These are phyloP conservation scores for Linum tenue DNA, from an alignment of 345 rosid genomes.

Conservation along the genomic window DNA sequence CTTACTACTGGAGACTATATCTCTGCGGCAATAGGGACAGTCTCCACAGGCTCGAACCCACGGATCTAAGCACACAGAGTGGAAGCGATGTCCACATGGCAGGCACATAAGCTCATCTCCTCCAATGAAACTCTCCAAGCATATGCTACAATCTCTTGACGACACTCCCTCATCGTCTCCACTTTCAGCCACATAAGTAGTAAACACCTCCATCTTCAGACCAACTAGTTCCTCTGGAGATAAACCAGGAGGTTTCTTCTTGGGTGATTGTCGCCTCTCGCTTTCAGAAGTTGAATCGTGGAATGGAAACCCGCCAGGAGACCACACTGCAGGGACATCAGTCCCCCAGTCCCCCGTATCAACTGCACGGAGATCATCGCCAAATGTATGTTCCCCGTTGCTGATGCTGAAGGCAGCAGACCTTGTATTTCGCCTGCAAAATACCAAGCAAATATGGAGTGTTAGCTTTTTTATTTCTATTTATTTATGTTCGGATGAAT, in stretches of 20 bases:
- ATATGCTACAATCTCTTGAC: conserved; percentile 52
- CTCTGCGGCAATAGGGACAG: conserved; percentile 85
- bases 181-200: conserved; percentile 15
- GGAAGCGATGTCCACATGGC: conserved; percentile 69
- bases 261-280: conserved; percentile 30
- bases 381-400: conserved; percentile 18
- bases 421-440: conserved; percentile 33
- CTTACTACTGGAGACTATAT: conserved; percentile 22
- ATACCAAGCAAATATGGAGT: neutral
- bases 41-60: conserved; percentile 87
- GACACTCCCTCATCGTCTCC: conserved; percentile 24
- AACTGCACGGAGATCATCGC: conserved; percentile 35
- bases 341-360: conserved; percentile 39
- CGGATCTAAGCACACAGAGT: conserved; percentile 66
- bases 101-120: conserved; percentile 50
- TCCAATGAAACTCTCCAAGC: conserved; percentile 67
- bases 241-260: conserved; percentile 75
- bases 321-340: conserved; percentile 17
- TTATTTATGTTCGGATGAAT: no score
- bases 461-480: no score
- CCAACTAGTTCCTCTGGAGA: conserved; percentile 40
- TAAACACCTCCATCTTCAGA: conserved; percentile 39
- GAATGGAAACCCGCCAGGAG: conserved; percentile 18
- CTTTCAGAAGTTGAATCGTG: conserved; percentile 17
- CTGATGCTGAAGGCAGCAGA: conserved; percentile 11